Conservation (phyloP, 2,329 filamentous ascomycete species). For the Aspergillus transmontanensis region DNA sequence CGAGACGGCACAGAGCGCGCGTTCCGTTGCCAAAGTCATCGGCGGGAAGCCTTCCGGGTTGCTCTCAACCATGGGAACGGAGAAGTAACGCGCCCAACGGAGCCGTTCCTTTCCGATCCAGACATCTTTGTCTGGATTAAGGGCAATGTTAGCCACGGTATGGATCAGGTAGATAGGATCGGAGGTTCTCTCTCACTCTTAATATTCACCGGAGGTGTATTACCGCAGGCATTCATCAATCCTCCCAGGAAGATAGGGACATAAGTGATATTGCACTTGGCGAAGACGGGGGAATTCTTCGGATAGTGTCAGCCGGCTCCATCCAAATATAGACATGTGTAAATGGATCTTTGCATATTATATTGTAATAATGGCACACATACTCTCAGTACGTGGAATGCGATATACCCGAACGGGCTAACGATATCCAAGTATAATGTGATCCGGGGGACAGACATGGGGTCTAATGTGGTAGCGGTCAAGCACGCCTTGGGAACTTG, state of each 20-base stretch:
- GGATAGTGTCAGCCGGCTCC: slow-evolving; percentile 1
- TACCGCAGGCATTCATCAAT: slow-evolving; percentile 59
- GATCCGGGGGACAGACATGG: slow-evolving; percentile 53
- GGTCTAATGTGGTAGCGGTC: background rate
- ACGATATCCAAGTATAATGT: slow-evolving; percentile 63
- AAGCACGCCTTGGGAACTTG: background rate
- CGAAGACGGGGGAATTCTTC: slow-evolving; percentile 60
- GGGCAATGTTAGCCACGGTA: background rate
- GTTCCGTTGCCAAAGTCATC: slow-evolving; percentile 54
- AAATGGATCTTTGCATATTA: background rate
- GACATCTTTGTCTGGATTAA: slow-evolving; percentile 57
- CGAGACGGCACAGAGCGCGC: slow-evolving; percentile 54
- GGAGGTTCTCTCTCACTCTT: slow-evolving; percentile 49
- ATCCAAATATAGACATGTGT: background rate
- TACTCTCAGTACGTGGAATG: slow-evolving; percentile 59
- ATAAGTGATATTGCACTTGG: slow-evolving; percentile 57
- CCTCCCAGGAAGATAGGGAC: slow-evolving; percentile 63
- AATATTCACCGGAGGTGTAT: slow-evolving; percentile 57
- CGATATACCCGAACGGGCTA: slow-evolving; percentile 63
- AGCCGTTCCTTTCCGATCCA: slow-evolving; percentile 58
- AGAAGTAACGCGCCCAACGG: slow-evolving; percentile 57
- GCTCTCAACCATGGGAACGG: slow-evolving; percentile 53
- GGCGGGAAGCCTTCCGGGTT: slow-evolving; percentile 57
- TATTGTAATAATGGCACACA: slow-evolving; percentile 19
- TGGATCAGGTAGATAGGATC: background rate